Evolutionary conservation across 2,329 filamentous ascomycete genomes (phyloP), one percentile per base, ranked within the genome.

Genomic region (Neonectria neomacrospora): DNA sequence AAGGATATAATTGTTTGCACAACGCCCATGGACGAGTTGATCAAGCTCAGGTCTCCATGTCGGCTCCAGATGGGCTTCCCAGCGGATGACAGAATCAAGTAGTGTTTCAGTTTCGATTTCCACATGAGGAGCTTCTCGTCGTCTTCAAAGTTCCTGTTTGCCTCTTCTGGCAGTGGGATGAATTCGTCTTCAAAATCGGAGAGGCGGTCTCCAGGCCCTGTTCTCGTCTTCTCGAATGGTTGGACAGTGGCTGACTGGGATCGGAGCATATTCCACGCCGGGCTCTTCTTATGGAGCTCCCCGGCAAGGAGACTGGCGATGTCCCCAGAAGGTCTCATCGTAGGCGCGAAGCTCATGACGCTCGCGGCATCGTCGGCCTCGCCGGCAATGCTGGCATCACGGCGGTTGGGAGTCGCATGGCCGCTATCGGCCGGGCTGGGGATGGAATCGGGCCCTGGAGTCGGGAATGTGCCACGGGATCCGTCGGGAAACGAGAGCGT

Each of bases 1-100:
- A 97, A 97, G 1, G 96, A 98, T 66, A 99, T 97, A 71, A 99
- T 95, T 45, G 96, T 99, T 77, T 98, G 96, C 2, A 97, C 90
- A 18, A 99, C 91, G 42, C 96, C 96, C 76, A 98, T 95, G 72
- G 96, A 97, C 54, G 92, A 91, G 72, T 96, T 97, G 75, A 98
- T 93, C 45, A 98, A 82, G 58, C 91, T 89, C 68, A 97, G 86
- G 71, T 97, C 93, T 42, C 96, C 96, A 76, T 99, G 95, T 52
- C 96, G 88, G 74, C 94, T 98, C 84, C 95, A 99, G 52, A 99
- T 96, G 11, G 96, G 96, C 77, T 99, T 99, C 20, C 96, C 96
- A 10, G 96, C 95, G 14, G 94, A 95, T 2, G 96, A 98, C 1
- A 99, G 83, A 72, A 99, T 97, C 79, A 99, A 88, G 78, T 97